Base-by-base conservation (phyloP, 257 asterid species). In the Verbascum thapsus region DNA sequence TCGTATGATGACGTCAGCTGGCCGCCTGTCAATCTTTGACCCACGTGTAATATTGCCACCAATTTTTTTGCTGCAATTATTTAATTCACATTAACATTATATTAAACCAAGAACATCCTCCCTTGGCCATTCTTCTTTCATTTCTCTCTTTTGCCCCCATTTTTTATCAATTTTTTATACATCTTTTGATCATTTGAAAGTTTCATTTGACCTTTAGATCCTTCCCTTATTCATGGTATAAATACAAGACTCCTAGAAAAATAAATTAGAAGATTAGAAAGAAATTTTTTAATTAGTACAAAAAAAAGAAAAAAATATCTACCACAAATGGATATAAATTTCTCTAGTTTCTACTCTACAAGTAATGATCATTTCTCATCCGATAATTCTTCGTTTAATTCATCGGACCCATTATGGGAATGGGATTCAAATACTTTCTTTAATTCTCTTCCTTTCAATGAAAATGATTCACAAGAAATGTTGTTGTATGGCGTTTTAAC, bases 21-120 rank as follows among this genome's bases (percentile, higher is more conserved):
- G 78, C 81, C 80, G 81, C 84, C 84, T 58, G 38, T 69, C 49
- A 70, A 50, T 57, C 39, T 72, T 80, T 78, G 83, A 80, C 85
- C 75, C 94, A 85, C 85, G 87, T 80, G 85, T 40, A 37, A 5
- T 26, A 71, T 66, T 64, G 32, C 32, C 10, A 5, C 69, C 77
- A 53, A 32, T 20, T n/a, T 59, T 70, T 18, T 58, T 20, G 23
- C 26, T 6, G 35, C 5, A 12, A 26, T 26, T 26, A 26, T 26
- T 26, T 26, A 2, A 26, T 1, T 26, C 5, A 26, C 32, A 26
- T 26, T 58, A 66, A 43, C 61, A 53, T 56, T 56, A 48, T 17
- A 13, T 58, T 70, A 63, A 65, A 11, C 26, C 34, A 15, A 40
- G 56, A 72, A 58, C 71, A 72, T 74, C 75, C 68, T 54, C 64